phyloP scores from a whole-genome alignment of 2,329 filamentous ascomycete genomes.

The Talaromyces sp. region DNA sequence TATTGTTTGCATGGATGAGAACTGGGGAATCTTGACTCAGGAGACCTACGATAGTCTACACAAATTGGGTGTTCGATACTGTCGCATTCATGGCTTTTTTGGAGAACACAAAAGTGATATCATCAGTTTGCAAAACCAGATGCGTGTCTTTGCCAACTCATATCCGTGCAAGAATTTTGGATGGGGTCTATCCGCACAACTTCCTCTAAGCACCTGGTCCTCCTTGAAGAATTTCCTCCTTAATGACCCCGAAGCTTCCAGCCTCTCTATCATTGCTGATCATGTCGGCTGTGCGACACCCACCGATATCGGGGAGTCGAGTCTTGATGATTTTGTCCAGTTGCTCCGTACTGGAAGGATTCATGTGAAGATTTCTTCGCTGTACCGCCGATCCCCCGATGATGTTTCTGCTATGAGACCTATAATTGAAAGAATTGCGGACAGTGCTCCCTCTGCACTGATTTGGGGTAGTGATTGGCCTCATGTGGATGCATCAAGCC shows the following conservation, averaged over 20 bases:
- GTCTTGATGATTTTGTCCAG: not conserved
- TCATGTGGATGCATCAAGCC: slow-evolving; percentile 11
- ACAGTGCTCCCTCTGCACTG: not conserved
- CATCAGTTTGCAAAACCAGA: not conserved
- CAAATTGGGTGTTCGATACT: slow-evolving; percentile 8
- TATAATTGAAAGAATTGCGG: slow-evolving; percentile 9
- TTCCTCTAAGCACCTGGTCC: slow-evolving; percentile 12
- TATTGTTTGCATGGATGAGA: slow-evolving; percentile 16
- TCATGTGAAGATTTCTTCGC: slow-evolving; percentile 12
- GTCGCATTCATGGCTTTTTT: slow-evolving; percentile 12
- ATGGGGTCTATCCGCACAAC: slow-evolving; percentile 17
- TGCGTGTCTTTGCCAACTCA: slow-evolving; percentile 11
- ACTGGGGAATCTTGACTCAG: slow-evolving; percentile 1
- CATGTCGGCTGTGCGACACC: slow-evolving; percentile 11
- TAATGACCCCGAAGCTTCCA: slow-evolving; percentile 4
- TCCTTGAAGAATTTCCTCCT: slow-evolving; percentile 8
- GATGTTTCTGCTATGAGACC: slow-evolving; percentile 8
- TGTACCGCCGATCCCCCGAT: slow-evolving; percentile 8
- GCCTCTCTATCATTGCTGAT: slow-evolving; percentile 6
- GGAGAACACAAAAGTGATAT: not conserved
- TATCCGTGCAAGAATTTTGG: slow-evolving; percentile 7
- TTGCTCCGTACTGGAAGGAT: slow-evolving; percentile 8
- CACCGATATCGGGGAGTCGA: not conserved
- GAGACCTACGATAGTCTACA: slow-evolving; percentile 8
- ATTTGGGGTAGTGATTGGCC: slow-evolving; percentile 21